phyloP scores from a whole-genome alignment of 768 basidiomycete species.

The Neoboletus brunneissimus region DNA sequence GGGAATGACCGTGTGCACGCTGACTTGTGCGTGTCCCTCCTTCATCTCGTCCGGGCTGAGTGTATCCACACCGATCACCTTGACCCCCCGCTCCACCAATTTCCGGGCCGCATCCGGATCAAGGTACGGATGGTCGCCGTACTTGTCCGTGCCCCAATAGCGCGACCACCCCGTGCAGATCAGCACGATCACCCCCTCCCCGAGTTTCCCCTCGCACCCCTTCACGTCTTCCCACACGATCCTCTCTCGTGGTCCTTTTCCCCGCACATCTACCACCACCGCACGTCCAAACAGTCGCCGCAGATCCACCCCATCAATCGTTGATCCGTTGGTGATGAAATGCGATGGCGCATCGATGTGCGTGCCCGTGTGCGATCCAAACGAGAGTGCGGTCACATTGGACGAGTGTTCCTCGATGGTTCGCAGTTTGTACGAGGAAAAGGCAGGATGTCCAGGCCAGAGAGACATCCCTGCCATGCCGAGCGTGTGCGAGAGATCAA shows the following conservation, averaged over 20 bases:
- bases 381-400: conserved; percentile 37
- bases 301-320: conserved; percentile 56
- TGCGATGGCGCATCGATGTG: conserved; percentile 77
- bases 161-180: conserved; percentile 66
- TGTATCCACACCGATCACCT: conserved; percentile 58
- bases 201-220: conserved; percentile 36
- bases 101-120: conserved; percentile 46
- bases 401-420: conserved; percentile 2
- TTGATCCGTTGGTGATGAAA: conserved; percentile 52
- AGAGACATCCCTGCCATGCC: conserved; percentile 19
- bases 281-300: conserved; percentile 49
- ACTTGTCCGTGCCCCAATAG: conserved; percentile 46
- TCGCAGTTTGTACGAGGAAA: conserved; percentile 8
- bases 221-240: conserved; percentile 56
- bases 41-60: conserved; percentile 54
- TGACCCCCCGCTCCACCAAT: conserved; percentile 50
- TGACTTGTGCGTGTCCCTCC: neutral
- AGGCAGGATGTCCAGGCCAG: conserved; percentile 25
- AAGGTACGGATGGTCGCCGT: conserved; percentile 61
- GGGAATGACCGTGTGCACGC: conserved; percentile 56
- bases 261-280: conserved; percentile 51
- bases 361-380: conserved; percentile 73
- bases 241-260: conserved; percentile 40
- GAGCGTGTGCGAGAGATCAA: conserved; percentile 26
- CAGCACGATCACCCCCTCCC: conserved; percentile 45